phyloP scores from a whole-genome alignment of 768 basidiomycete species.

The Chalciporus pseudorubinellus region DNA sequence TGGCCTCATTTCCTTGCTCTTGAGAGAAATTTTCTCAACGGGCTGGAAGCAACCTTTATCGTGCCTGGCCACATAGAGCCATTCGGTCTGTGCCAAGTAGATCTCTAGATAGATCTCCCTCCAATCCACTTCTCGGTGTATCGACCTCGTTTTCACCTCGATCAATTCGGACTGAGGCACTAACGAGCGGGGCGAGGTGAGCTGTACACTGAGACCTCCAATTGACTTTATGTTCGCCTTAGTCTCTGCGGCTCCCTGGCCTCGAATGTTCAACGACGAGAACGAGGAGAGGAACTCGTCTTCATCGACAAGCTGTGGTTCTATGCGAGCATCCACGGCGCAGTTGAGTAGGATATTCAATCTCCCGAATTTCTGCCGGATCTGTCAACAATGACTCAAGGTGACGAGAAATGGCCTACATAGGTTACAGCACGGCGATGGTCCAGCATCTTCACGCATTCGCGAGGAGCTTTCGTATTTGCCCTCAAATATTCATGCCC shows the following conservation, averaged over 20 bases:
- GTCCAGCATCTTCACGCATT: constrained; percentile 50
- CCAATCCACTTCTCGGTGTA: constrained; percentile 47
- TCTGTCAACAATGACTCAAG: neutral
- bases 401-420: constrained; percentile 38
- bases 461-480: constrained; percentile 44
- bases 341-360: constrained; percentile 58
- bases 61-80: constrained; percentile 61
- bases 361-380: constrained; percentile 51
- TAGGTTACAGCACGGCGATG: constrained; percentile 66
- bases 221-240: neutral
- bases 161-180: constrained; percentile 37
- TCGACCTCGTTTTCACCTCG: constrained; percentile 36
- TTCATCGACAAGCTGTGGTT: constrained; percentile 11
- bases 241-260: neutral
- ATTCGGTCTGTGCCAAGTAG: constrained; percentile 64
- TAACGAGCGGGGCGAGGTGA: constrained; percentile 25
- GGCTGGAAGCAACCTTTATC: constrained; percentile 49
- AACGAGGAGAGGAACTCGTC: constrained; percentile 29
- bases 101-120: constrained; percentile 61
- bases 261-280: constrained; percentile 20
- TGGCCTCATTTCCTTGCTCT: constrained; percentile 25
- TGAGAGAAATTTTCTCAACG: constrained; percentile 46
- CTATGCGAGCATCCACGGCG: constrained; percentile 47
- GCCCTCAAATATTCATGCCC: constrained; percentile 64
- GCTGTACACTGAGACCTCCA: constrained; percentile 18